Base-by-base conservation (phyloP, 2,329 filamentous ascomycete genomes). In the Colletotrichum truncatum region DNA sequence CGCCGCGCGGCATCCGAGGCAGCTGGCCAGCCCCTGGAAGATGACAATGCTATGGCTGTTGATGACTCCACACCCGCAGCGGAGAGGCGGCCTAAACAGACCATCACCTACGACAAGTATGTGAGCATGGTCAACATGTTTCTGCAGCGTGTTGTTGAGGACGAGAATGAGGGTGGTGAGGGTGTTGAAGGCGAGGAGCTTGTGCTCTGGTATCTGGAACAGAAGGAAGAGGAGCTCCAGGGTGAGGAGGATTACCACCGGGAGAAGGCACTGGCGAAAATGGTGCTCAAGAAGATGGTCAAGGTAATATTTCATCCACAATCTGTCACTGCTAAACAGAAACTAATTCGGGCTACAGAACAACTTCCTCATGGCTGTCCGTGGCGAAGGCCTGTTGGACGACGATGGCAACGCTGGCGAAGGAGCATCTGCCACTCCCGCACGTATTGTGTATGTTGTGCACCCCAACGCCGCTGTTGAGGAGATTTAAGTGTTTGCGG, bases 31-130 rank as follows among this genome's bases (percentile, higher is more conserved):
- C 85, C 71, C 81, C 85, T 80, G 39, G 79, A 82, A 56, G 83
- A 83, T 14, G 83, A 85, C 34, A 80, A 77, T 6, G 76, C 78
- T 21, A 82, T 79, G 69, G 79, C 73, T 1, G 78, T 75, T 10
- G 74, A 78, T 34, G 75, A 45, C 11, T 78, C 78, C 23, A 77
- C 73, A 45, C 80, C 73, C 23, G 81, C 78, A 58, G 79, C 77
- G 23, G 78, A 78, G 32, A 75, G 72, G 60, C 81, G 83, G 52
- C 82, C 85, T 70, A 94, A 91, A 80, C 96, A 93, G 57, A 96
- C 94, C 73, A 95, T 99, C 74, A 97, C 94, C 4, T 97, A 97
- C 73, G 95, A 98, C 73, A 96, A 97, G 78, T 99, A 97, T 79
- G 92, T 95, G 76, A 86, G 88, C 73, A 97, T 98, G 77, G 88